Evolutionary conservation across 805 yeast species (phyloP).

Genomic region (Sporopachydermia quercuum): DNA sequence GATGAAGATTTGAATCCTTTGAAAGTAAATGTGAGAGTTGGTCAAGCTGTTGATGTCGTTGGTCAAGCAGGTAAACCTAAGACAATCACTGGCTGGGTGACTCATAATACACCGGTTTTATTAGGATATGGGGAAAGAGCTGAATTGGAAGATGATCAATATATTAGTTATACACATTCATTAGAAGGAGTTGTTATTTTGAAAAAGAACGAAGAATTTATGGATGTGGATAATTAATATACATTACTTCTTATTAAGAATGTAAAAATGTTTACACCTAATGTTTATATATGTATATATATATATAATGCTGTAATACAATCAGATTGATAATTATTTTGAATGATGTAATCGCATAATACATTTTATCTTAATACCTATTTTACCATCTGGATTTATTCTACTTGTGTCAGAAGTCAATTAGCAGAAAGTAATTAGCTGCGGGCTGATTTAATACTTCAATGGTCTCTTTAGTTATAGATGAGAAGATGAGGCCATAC

Average conservation of each 20-base stretch:
- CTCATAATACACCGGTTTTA: constrained; percentile 94
- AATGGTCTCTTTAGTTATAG: too few relatives aligned
- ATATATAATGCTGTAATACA: too few relatives aligned
- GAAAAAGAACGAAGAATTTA: constrained; percentile 53
- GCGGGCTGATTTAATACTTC: too few relatives aligned
- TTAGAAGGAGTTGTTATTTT: constrained; percentile 90
- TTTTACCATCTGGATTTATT: too few relatives aligned
- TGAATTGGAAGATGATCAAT: constrained; percentile 90
- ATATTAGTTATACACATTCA: constrained; percentile 62
- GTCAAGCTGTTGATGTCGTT: constrained; percentile 96
- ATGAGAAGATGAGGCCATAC: too few relatives aligned
- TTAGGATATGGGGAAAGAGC: constrained; percentile 93
- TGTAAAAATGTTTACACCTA: constrained; percentile 1
- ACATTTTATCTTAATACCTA: too few relatives aligned
- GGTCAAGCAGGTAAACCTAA: constrained; percentile 99
- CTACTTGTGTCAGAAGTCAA: too few relatives aligned
- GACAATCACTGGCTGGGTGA: constrained; percentile 98
- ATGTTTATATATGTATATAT: too few relatives aligned
- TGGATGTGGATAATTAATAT: constrained; percentile 34
- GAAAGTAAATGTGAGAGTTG: constrained; percentile 93
- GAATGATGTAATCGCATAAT: too few relatives aligned
- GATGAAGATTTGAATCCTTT: constrained; percentile 84
- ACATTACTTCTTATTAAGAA: not conserved
- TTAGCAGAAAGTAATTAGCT: too few relatives aligned
- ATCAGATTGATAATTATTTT: too few relatives aligned